These are phyloP conservation scores for Pluteus cervinus DNA, from an alignment of 768 basidiomycete genomes.

Conservation along the genomic window DNA sequence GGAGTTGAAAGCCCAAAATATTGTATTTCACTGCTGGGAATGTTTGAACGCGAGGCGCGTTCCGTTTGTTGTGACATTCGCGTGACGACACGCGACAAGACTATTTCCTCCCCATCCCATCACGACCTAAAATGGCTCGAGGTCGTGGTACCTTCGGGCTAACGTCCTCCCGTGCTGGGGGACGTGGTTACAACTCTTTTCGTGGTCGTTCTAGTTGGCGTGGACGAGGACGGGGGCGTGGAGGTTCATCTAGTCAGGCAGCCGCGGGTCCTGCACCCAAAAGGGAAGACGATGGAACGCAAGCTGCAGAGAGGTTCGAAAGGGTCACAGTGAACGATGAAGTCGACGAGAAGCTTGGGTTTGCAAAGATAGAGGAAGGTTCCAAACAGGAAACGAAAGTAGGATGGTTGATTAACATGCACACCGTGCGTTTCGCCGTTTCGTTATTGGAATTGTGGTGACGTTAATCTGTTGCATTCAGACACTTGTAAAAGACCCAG, in stretches of 20 bases:
- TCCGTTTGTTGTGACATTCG: too few relatives aligned
- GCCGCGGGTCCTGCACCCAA: constrained; percentile 47
- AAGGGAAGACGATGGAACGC: constrained; percentile 88
- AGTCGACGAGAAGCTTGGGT: constrained; percentile 92
- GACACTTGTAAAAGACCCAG: constrained; percentile 84
- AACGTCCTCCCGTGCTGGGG: constrained; percentile 44
- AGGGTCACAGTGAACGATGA: constrained; percentile 71
- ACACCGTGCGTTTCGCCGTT: constrained; percentile 59
- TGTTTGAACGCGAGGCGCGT: too few relatives aligned
- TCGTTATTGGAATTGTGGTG: not conserved
- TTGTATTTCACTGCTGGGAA: too few relatives aligned
- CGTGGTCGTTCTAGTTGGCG: constrained; percentile 42
- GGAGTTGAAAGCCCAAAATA: too few relatives aligned
- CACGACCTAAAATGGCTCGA: constrained; percentile 39
- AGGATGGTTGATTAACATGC: constrained; percentile 99
- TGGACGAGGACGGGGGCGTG: constrained; percentile 50
- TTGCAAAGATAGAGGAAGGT: constrained; percentile 76
- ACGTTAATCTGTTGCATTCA: constrained; percentile 20
- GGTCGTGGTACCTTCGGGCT: constrained; percentile 55
- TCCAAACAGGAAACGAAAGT: constrained; percentile 59
- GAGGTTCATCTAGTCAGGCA: constrained; percentile 30
- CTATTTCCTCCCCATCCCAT: constrained; percentile 9
- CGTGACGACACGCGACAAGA: constrained; percentile 14
- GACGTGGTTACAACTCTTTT: too few relatives aligned
- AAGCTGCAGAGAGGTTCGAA: constrained; percentile 83